A percentile compares a stretch with the other conserved stretches of the same genome.
Evolutionary conservation across 257 asterid species (phyloP).

Genomic region (Ilex asprella): DNA sequence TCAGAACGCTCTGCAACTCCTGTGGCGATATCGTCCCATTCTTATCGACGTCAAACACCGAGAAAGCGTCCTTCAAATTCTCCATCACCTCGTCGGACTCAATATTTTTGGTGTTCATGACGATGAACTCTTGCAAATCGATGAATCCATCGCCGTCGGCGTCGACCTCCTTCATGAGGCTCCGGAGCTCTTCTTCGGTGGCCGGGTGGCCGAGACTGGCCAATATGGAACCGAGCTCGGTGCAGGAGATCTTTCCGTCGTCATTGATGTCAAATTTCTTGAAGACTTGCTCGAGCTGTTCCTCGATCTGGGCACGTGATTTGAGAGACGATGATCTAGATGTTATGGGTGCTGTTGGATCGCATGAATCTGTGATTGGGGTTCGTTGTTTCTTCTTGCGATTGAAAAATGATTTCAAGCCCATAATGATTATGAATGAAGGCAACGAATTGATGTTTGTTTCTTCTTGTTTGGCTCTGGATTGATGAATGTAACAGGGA

Average conservation of each 20-base stretch:
- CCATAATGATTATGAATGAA: neutral
- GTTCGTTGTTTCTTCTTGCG: neutral
- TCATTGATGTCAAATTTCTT: slow-evolving; percentile 1
- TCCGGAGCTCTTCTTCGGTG: slow-evolving; percentile 14
- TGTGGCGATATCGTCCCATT: neutral
- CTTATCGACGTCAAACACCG: neutral
- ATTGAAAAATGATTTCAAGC: neutral
- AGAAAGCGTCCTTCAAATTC: neutral
- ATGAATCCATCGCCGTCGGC: slow-evolving; percentile 30
- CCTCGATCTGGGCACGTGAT: neutral
- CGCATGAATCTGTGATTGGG: neutral
- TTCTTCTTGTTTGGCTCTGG: no score
- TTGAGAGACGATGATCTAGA: neutral
- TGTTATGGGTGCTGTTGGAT: neutral
- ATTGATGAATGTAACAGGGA: no score
- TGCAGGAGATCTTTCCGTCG: slow-evolving; percentile 16
- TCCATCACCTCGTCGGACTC: neutral
- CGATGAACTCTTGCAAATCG: slow-evolving; percentile 22
- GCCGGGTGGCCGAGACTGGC: slow-evolving; percentile 14
- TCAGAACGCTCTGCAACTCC: neutral
- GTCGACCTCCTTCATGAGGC: slow-evolving; percentile 23
- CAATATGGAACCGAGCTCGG: slow-evolving; percentile 15
- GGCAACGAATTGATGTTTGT: no score
- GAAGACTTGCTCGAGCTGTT: slow-evolving; percentile 24
- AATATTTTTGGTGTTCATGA: neutral